Conservation (phyloP, 805 yeast species). For the fission yeast (Schizosaccharomyces pombe) region DNA sequence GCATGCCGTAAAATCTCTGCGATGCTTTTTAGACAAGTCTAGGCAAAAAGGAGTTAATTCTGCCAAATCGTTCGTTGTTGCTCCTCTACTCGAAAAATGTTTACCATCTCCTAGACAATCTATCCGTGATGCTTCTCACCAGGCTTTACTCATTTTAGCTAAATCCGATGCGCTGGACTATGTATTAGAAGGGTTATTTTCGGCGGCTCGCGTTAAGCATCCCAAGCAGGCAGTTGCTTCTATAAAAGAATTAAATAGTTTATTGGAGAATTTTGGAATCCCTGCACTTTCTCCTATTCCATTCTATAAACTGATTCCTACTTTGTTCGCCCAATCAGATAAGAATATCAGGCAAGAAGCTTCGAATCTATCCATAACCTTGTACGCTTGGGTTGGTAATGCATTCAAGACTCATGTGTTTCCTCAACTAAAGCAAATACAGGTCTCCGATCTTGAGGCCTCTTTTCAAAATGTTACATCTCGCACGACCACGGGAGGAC, state of each 20-base stretch:
- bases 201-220: slow-evolving; percentile 17
- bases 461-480: slow-evolving; percentile 37
- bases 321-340: slow-evolving; percentile 67
- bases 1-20: slow-evolving; percentile 37
- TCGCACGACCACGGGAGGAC: slow-evolving; percentile 7
- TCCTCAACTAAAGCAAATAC: slow-evolving; percentile 66
- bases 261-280: slow-evolving; percentile 42
- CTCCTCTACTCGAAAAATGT: slow-evolving; percentile 54
- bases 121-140: slow-evolving; percentile 42
- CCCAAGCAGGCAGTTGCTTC: slow-evolving; percentile 64
- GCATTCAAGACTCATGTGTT: slow-evolving; percentile 35
- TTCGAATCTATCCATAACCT: slow-evolving; percentile 37
- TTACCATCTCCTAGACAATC: slow-evolving; percentile 49
- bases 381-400: slow-evolving; percentile 53
- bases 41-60: slow-evolving; percentile 21
- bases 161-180: slow-evolving; percentile 46
- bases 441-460: slow-evolving; percentile 57
- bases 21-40: slow-evolving; percentile 32
- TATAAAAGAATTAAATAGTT: slow-evolving; percentile 29
- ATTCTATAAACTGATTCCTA: slow-evolving; percentile 34
- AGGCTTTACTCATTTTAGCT: slow-evolving; percentile 31
- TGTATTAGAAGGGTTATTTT: slow-evolving; percentile 25
- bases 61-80: slow-evolving; percentile 21
- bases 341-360: slow-evolving; percentile 65
- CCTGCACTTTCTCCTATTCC: slow-evolving; percentile 32